A percentile compares a stretch with the other conserved stretches of the same genome.
Evolutionary conservation across 495 filamentous ascomycete species (phyloP).

Genomic region (Aspergillus nanangensis): DNA sequence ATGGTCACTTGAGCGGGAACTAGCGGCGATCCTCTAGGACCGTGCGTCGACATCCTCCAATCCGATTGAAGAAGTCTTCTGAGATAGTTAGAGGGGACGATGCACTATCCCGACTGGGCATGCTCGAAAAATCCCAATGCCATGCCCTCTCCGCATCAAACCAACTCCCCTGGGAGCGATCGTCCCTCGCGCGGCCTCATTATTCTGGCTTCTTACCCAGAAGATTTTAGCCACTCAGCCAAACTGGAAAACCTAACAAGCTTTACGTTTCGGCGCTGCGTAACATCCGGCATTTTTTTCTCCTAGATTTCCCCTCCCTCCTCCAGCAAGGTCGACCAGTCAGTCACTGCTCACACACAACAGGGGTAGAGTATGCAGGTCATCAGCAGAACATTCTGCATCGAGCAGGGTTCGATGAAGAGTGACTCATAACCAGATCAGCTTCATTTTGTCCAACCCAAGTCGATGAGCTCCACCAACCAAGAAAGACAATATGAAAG

Average conservation of each 20-base stretch:
- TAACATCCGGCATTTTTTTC: slow-evolving; percentile 1
- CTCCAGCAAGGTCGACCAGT: background rate
- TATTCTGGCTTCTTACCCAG: background rate
- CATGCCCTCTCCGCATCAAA: background rate
- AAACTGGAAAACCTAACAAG: background rate
- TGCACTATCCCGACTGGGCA: background rate
- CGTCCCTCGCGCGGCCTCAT: background rate
- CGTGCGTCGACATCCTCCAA: slow-evolving; percentile 23
- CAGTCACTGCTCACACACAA: background rate
- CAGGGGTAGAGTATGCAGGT: slow-evolving; percentile 15
- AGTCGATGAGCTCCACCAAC: background rate
- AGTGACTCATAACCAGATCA: background rate
- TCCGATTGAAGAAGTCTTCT: slow-evolving; percentile 7
- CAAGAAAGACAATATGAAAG: background rate
- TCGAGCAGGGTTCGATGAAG: background rate
- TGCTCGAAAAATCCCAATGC: background rate
- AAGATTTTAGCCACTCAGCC: background rate
- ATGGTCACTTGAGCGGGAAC: slow-evolving; percentile 33
- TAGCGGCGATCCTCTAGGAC: slow-evolving; percentile 30
- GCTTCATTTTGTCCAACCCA: background rate
- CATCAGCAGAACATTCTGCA: slow-evolving; percentile 14
- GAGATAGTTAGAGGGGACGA: no score
- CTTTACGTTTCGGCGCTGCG: background rate
- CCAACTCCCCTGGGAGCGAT: background rate
- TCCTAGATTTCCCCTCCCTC: no score